Evolutionary conservation across 306 rosid species (phyloP).

Genomic region (Cyclanthera cordifolia): DNA sequence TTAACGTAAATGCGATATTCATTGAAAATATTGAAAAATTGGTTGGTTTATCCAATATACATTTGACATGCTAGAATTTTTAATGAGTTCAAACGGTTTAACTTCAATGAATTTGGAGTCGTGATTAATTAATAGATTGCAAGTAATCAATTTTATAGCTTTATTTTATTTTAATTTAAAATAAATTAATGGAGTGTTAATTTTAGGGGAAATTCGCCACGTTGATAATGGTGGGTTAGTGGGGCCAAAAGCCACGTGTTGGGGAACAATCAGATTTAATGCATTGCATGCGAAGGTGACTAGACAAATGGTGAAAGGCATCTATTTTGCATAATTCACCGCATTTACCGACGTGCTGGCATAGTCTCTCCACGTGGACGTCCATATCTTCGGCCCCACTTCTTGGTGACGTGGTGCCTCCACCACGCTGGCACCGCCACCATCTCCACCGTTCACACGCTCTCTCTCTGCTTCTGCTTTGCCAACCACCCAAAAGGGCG

Average conservation of each 20-base stretch:
- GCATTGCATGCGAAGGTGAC: conserved; percentile 7
- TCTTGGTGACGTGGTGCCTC: background rate
- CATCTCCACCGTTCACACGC: background rate
- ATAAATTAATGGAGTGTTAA: background rate
- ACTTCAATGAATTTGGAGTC: too few relatives aligned
- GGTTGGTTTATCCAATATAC: too few relatives aligned
- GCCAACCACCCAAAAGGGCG: background rate
- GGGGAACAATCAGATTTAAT: conserved; percentile 8
- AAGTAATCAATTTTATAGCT: background rate
- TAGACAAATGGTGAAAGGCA: conserved; percentile 10
- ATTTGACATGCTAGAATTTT: too few relatives aligned
- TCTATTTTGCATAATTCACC: conserved; percentile 4
- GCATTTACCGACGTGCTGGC: conserved; percentile 4
- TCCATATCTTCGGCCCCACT: conserved; percentile 3
- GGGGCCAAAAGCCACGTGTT: conserved; percentile 7
- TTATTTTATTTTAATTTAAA: background rate
- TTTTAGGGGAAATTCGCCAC: background rate
- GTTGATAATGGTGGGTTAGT: background rate
- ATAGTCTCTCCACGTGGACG: conserved; percentile 11
- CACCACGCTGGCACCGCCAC: background rate
- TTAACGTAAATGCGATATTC: too few relatives aligned
- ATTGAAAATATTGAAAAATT: too few relatives aligned
- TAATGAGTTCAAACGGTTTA: too few relatives aligned
- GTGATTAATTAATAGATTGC: too few relatives aligned
- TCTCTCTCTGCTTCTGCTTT: background rate